These are phyloP conservation scores for Monosporascus ibericus DNA, from an alignment of 2,329 filamentous ascomycete species.

Conservation along the genomic window DNA sequence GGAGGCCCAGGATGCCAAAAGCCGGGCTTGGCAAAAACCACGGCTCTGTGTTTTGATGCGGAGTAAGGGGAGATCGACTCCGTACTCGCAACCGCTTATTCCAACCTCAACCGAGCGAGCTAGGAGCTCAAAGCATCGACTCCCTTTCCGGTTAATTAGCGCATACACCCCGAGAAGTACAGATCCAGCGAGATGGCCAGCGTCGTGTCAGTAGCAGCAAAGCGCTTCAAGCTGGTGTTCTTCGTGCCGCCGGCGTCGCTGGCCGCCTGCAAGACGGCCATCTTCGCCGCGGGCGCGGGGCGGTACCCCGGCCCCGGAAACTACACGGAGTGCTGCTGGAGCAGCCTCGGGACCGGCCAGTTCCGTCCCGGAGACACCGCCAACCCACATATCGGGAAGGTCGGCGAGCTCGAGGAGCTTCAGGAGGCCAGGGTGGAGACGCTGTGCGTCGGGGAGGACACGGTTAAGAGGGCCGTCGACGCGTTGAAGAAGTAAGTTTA, in stretches of 20 bases:
- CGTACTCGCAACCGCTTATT: too few relatives aligned
- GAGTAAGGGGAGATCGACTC: too few relatives aligned
- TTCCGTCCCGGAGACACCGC: conserved; percentile 58
- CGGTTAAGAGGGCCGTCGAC: conserved; percentile 49
- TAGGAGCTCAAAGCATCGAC: too few relatives aligned
- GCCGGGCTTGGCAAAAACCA: too few relatives aligned
- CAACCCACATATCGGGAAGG: conserved; percentile 56
- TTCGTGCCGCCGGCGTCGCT: conserved; percentile 39
- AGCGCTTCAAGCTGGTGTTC: conserved; percentile 40
- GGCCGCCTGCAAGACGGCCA: conserved; percentile 46
- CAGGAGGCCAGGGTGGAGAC: conserved; percentile 59
- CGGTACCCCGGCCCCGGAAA: conserved; percentile 42
- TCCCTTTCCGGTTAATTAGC: background rate
- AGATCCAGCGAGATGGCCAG: background rate
- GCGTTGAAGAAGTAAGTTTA: conserved; percentile 57
- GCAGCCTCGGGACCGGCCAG: conserved; percentile 51
- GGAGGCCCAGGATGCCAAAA: too few relatives aligned
- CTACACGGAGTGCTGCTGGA: conserved; percentile 51
- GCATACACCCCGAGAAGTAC: background rate
- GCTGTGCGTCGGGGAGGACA: conserved; percentile 53
- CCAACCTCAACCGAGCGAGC: too few relatives aligned
- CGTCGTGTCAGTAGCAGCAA: background rate
- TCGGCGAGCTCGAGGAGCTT: conserved; percentile 51
- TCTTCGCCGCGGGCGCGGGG: conserved; percentile 54
- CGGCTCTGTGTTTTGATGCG: too few relatives aligned